phyloP scores from a whole-genome alignment of 768 basidiomycete species.

The Xerocomellus amylosporus region DNA sequence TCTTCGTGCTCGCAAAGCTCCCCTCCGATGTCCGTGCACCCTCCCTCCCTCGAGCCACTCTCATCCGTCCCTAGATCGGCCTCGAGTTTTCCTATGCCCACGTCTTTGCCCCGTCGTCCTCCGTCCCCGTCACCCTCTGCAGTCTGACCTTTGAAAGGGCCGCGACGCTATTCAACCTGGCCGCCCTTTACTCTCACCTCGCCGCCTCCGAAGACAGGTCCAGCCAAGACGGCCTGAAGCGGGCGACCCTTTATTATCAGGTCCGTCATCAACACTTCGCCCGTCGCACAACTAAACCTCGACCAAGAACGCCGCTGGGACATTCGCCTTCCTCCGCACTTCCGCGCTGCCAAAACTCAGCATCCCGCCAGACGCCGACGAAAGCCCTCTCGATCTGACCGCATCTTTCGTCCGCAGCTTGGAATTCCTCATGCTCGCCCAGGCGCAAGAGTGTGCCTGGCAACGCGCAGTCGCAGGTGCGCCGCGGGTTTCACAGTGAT shows the following conservation, averaged over 20 bases:
- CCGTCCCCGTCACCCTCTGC: slow-evolving; percentile 57
- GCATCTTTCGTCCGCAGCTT: slow-evolving; percentile 57
- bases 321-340: slow-evolving; percentile 57
- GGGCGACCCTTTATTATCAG: slow-evolving; percentile 69
- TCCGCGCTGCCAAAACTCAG: slow-evolving; percentile 52
- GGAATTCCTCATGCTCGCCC: slow-evolving; percentile 80
- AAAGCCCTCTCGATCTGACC: slow-evolving; percentile 66
- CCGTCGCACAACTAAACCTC: slow-evolving; percentile 14
- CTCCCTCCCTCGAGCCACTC: slow-evolving; percentile 3
- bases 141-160: slow-evolving; percentile 85
- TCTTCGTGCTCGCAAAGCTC: slow-evolving; percentile 79
- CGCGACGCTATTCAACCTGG: slow-evolving; percentile 79
- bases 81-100: slow-evolving; percentile 73
- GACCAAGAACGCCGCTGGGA: slow-evolving; percentile 68
- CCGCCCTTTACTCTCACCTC: slow-evolving; percentile 79
- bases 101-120: slow-evolving; percentile 53
- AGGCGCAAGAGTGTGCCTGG: slow-evolving; percentile 98
- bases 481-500: not conserved
- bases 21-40: slow-evolving; percentile 62
- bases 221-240: slow-evolving; percentile 76
- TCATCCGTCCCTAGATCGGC: slow-evolving; percentile 49
- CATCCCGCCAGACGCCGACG: slow-evolving; percentile 47
- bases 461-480: slow-evolving; percentile 83
- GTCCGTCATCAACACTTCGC: slow-evolving; percentile 33
- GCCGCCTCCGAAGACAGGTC: slow-evolving; percentile 70